phyloP scores from a whole-genome alignment of 78 protist genomes.

The Dictyostelium firmibasis region DNA sequence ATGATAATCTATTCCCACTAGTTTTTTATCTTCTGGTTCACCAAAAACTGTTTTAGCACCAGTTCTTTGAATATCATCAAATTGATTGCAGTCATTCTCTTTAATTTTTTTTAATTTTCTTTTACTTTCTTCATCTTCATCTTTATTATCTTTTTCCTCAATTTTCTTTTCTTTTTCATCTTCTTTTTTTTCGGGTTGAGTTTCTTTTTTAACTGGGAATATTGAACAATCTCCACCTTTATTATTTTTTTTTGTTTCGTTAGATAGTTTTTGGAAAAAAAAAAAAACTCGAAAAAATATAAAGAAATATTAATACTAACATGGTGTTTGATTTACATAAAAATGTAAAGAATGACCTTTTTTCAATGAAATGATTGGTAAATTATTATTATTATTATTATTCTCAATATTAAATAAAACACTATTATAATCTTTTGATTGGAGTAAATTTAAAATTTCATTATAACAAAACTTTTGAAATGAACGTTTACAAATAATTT shows the following conservation, averaged over 20 bases:
- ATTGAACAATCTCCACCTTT: conserved; percentile 77
- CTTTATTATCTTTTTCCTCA: background rate
- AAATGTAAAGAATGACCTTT: conserved; percentile 46
- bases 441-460: background rate
- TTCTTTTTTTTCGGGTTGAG: background rate
- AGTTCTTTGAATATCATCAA: conserved; percentile 57
- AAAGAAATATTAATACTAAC: conserved; percentile 22
- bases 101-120: background rate
- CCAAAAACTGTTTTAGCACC: conserved; percentile 69
- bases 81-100: background rate
- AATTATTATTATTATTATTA: background rate
- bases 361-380: conserved; percentile 3
- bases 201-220: background rate
- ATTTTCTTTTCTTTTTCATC: background rate
- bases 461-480: conserved; percentile 36
- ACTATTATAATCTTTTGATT: background rate
- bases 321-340: conserved; percentile 65
- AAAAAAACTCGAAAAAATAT: background rate
- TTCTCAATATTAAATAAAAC: background rate
- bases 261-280: too few species aligned
- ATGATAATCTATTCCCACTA: conserved; percentile 43
- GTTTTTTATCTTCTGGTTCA: conserved; percentile 40
- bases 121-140: background rate
- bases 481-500: conserved; percentile 67
- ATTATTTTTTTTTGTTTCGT: background rate